Evolutionary conservation across 192 early-diverging fungal species (phyloP).

Genomic region (Coemansia sp.): DNA sequence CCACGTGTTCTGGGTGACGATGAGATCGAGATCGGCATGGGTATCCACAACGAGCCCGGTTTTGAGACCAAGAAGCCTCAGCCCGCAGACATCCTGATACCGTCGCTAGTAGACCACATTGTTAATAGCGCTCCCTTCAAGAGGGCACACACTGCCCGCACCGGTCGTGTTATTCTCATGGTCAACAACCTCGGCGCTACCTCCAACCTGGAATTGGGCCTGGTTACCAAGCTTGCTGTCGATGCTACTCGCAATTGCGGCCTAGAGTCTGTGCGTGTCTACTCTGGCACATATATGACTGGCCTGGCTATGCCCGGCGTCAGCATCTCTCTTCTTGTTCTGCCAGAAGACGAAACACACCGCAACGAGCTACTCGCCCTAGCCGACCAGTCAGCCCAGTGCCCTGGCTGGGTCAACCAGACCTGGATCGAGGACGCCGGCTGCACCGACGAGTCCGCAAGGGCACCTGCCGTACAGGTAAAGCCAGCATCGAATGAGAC

Average conservation of each 20-base stretch:
- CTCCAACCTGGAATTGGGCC: constrained; percentile 68
- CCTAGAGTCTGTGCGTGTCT: constrained; percentile 57
- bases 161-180: constrained; percentile 60
- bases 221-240: constrained; percentile 68
- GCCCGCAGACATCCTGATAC: constrained; percentile 55
- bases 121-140: constrained; percentile 53
- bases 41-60: constrained; percentile 87
- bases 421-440: constrained; percentile 39
- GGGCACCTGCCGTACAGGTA: constrained; percentile 21
- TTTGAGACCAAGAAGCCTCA: constrained; percentile 56
- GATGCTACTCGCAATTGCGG: constrained; percentile 40
- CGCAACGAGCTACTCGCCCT: constrained; percentile 44
- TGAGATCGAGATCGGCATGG: constrained; percentile 74
- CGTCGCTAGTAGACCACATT: constrained; percentile 57
- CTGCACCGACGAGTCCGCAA: constrained; percentile 33
- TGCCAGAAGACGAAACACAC: constrained; percentile 50
- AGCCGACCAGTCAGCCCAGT: constrained; percentile 61
- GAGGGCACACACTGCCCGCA: constrained; percentile 12
- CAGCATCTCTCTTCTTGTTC: constrained; percentile 65
- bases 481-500: constrained; percentile 39
- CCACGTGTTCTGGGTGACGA: constrained; percentile 55
- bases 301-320: constrained; percentile 79
- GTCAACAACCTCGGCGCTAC: constrained; percentile 84
- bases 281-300: constrained; percentile 76
- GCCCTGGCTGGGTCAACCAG: constrained; percentile 66